Evolutionary conservation across 371 early-diverging fungal genomes (phyloP).

Genomic region (Lichtheimia hyalospora): DNA sequence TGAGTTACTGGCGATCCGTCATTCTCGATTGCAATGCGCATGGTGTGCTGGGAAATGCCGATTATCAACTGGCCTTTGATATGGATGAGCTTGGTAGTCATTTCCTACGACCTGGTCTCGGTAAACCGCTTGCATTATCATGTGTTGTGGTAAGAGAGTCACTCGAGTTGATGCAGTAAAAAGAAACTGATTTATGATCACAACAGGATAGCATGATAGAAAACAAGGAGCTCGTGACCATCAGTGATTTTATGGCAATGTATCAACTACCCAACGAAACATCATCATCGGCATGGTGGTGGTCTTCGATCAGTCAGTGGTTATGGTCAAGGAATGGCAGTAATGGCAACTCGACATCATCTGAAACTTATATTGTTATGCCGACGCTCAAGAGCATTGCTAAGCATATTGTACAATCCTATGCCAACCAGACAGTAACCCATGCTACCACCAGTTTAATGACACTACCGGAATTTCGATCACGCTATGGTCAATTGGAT

Average conservation of each 20-base stretch:
- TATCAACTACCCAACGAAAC: neutral
- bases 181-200: neutral
- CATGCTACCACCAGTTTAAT: conserved; percentile 18
- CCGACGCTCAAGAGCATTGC: conserved; percentile 31
- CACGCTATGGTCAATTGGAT: conserved; percentile 16
- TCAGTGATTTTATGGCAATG: conserved; percentile 2
- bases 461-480: conserved; percentile 38
- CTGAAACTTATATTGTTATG: conserved; percentile 26
- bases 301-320: conserved; percentile 1
- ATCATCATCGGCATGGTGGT: neutral
- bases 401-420: conserved; percentile 10
- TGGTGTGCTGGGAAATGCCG: conserved; percentile 13
- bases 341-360: neutral
- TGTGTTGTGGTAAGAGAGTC: conserved; percentile 18
- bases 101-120: conserved; percentile 11
- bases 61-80: conserved; percentile 15
- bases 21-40: conserved; percentile 22
- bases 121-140: conserved; percentile 21
- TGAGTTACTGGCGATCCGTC: conserved; percentile 24
- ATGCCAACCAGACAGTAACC: conserved; percentile 15
- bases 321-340: neutral
- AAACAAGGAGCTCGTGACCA: conserved; percentile 26
- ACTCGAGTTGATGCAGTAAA: neutral
- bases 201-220: conserved; percentile 17
- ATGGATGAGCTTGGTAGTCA: conserved; percentile 5